phyloP scores from a whole-genome alignment of 306 rosid species.

The Trifolium repens region DNA sequence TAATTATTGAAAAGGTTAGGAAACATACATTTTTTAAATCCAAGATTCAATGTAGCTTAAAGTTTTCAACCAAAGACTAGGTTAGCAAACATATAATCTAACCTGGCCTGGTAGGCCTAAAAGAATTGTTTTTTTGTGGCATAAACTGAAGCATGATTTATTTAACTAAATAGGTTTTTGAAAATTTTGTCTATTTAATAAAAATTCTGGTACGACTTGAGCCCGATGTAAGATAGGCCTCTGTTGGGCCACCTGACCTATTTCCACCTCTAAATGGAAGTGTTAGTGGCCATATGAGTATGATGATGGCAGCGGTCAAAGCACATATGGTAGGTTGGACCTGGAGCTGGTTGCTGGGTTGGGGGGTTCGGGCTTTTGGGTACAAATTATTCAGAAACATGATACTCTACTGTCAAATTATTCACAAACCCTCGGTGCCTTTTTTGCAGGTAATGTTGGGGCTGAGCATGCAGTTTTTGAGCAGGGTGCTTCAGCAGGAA shows the following conservation, averaged over 20 bases:
- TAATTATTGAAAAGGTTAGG: background rate
- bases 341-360: slow-evolving; percentile 5
- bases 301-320: background rate
- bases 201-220: background rate
- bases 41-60: no score
- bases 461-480: slow-evolving; percentile 90
- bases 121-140: background rate
- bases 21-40: no score
- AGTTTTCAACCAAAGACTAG: background rate
- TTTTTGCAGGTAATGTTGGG: slow-evolving; percentile 83
- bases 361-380: background rate
- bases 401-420: background rate
- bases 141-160: background rate
- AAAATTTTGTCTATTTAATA: background rate
- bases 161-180: background rate
- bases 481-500: slow-evolving; percentile 99
- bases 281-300: background rate
- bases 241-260: background rate
- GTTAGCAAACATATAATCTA: background rate
- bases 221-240: background rate
- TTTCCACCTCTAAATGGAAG: background rate
- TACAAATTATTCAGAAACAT: slow-evolving; percentile 13
- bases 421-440: background rate
- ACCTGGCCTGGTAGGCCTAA: background rate
- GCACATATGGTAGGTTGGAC: slow-evolving; percentile 1